Percentiles rank a stretch among this genome's conserved stretches.
Evolutionary conservation across 441 rosid species (phyloP).

Genomic region (Eruca vesicaria): DNA sequence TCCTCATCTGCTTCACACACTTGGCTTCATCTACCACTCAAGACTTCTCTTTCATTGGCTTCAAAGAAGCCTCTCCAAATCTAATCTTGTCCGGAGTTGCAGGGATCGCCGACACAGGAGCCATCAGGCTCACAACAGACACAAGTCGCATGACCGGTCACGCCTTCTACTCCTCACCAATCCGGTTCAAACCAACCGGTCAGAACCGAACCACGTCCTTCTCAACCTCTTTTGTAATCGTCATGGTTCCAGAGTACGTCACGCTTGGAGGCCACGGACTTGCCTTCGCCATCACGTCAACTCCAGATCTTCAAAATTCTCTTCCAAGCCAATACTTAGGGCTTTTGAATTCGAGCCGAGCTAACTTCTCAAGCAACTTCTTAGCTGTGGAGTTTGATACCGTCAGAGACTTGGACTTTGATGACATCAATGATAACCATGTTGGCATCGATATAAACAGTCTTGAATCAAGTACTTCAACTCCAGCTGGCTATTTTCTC

Average conservation of each 20-base stretch:
- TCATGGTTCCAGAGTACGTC: slow-evolving; percentile 60
- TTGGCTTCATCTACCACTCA: slow-evolving; percentile 43
- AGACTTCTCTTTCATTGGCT: slow-evolving; percentile 58
- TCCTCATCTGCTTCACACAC: slow-evolving; percentile 35
- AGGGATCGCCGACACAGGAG: slow-evolving; percentile 51
- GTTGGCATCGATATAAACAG: slow-evolving; percentile 70
- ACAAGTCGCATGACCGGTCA: slow-evolving; percentile 58
- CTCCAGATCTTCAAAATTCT: slow-evolving; percentile 45
- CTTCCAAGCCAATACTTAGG: slow-evolving; percentile 80
- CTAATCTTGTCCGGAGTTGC: slow-evolving; percentile 58
- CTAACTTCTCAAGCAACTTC: slow-evolving; percentile 55
- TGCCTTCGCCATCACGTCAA: slow-evolving; percentile 62
- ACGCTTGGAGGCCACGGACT: slow-evolving; percentile 81
- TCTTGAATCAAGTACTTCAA: slow-evolving; percentile 56
- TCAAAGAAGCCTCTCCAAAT: slow-evolving; percentile 38
- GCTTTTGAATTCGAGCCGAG: slow-evolving; percentile 54
- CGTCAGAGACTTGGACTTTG: slow-evolving; percentile 60
- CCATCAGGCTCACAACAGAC: slow-evolving; percentile 57
- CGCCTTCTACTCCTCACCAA: slow-evolving; percentile 67
- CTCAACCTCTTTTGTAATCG: slow-evolving; percentile 78
- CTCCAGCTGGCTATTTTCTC: slow-evolving; percentile 48
- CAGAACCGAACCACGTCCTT: slow-evolving; percentile 53
- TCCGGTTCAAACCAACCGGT: slow-evolving; percentile 49
- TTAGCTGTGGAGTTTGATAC: slow-evolving; percentile 90
- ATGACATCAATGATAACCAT: slow-evolving; percentile 69